Percentiles rank a stretch among this genome's conserved stretches.
Evolutionary conservation across 352 stramenopile species (phyloP).

Genomic region (Globisporangium paddicum): DNA sequence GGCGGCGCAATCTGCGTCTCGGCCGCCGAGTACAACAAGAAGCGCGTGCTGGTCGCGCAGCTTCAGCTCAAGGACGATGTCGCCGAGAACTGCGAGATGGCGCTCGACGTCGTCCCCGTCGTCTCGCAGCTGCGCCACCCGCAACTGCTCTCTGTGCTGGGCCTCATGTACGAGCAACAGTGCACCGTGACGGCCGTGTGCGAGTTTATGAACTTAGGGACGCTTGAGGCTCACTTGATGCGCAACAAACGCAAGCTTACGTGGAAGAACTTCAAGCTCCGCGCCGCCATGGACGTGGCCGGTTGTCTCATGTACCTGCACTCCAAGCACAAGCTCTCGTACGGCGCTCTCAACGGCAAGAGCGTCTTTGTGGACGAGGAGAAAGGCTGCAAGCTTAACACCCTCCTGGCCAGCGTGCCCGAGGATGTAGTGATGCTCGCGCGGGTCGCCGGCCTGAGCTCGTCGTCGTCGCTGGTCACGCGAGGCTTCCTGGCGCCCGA

Average conservation of each 20-base stretch:
- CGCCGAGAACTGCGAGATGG: conserved; percentile 47
- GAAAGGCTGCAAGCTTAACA: conserved; percentile 80
- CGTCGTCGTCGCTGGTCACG: neutral
- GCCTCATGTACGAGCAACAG: conserved; percentile 50
- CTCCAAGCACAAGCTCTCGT: conserved; percentile 61
- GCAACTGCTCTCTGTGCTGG: conserved; percentile 53
- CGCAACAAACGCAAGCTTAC: conserved; percentile 33
- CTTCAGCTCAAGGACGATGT: conserved; percentile 51
- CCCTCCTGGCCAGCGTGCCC: conserved; percentile 57
- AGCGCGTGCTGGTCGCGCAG: conserved; percentile 51
- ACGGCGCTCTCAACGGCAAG: conserved; percentile 61
- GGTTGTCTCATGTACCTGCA: conserved; percentile 75
- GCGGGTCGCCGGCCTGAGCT: conserved; percentile 12
- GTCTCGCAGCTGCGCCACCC: conserved; percentile 69
- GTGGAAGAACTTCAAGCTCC: conserved; percentile 79
- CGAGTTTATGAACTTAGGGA: conserved; percentile 68
- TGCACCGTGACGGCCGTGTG: conserved; percentile 52
- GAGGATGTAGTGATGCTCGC: conserved; percentile 19
- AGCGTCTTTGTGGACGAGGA: conserved; percentile 68
- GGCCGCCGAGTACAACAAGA: conserved; percentile 37
- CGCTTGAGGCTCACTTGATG: conserved; percentile 53
- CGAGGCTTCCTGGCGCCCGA: conserved; percentile 49
- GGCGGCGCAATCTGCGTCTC: conserved; percentile 45
- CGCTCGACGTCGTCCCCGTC: conserved; percentile 45
- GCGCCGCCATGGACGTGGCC: conserved; percentile 58